Evolutionary conservation across 495 filamentous ascomycete species (phyloP).

Genomic region (Polyplosphaeria fusca): DNA sequence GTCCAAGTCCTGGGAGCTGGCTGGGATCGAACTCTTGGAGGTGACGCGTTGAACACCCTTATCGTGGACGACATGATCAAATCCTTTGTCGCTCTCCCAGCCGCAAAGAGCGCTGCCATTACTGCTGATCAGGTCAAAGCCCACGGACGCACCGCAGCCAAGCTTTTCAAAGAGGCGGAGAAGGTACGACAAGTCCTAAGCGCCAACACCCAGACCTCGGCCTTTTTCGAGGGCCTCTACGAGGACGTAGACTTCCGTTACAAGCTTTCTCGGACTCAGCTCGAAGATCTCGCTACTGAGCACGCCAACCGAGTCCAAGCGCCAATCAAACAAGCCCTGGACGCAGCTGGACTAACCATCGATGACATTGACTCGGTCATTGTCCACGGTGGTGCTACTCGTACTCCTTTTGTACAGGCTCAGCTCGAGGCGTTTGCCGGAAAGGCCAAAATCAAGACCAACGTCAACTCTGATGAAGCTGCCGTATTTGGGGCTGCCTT

Average conservation of each 20-base stretch:
- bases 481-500: slow-evolving; percentile 97
- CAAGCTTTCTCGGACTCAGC: slow-evolving; percentile 75
- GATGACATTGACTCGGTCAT: slow-evolving; percentile 85
- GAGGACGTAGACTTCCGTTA: slow-evolving; percentile 92
- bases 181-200: slow-evolving; percentile 84
- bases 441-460: slow-evolving; percentile 77
- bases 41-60: slow-evolving; percentile 81
- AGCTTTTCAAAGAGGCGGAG: slow-evolving; percentile 89
- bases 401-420: slow-evolving; percentile 93
- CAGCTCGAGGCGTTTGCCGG: slow-evolving; percentile 73
- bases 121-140: slow-evolving; percentile 56
- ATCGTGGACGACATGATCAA: slow-evolving; percentile 84
- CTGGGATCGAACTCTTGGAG: slow-evolving; percentile 87
- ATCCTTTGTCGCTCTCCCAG: slow-evolving; percentile 68
- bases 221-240: slow-evolving; percentile 82
- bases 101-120: slow-evolving; percentile 65
- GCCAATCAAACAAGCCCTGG: slow-evolving; percentile 72
- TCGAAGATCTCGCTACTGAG: slow-evolving; percentile 74
- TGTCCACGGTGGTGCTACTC: slow-evolving; percentile 83
- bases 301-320: slow-evolving; percentile 64
- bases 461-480: slow-evolving; percentile 95
- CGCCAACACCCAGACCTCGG: slow-evolving; percentile 78
- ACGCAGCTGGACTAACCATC: slow-evolving; percentile 66
- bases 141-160: slow-evolving; percentile 81
- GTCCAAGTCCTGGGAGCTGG: slow-evolving; percentile 79